Base-by-base conservation (phyloP, 805 yeast genomes). In the Yamadazyma tumulicola region DNA sequence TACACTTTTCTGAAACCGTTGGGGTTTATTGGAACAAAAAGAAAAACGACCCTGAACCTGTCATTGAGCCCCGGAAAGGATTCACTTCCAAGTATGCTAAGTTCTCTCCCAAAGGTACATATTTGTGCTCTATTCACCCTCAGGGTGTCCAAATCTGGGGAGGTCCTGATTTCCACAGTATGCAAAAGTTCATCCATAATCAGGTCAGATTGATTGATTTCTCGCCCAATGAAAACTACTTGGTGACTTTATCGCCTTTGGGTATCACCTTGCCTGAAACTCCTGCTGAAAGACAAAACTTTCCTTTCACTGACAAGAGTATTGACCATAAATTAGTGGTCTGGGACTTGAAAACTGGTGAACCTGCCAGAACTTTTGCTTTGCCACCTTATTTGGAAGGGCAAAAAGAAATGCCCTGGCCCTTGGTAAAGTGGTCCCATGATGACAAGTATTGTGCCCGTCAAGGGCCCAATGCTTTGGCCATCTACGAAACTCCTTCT, bases 111-210 rank as follows among this genome's bases (percentile, higher is more conserved):
- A 80, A 79, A 64, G 99, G 99, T 61, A 79, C 91, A 9, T 89
- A 79, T 55, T 63, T 91, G 45, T 78, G 85, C 49, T 81, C 97
- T 1, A 73, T 88, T 50, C 97, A 91, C 64, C 87, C 87, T 33
- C 95, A 86, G 64, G 97, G 97, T 72, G 79, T 88, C 38, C 94
- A 87, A 59, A 76, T 91, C 18, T 93, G 97, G 95, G 98, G 97
- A 56, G 97, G 97, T 42, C 75, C 76, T 36, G 70, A 75, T 31
- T 87, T 87, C 55, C 77, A 74, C 44, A 74, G 84, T 51, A 68
- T 87, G 49, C 77, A 74, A 51, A 81, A 87, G 62, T 87, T 85
- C 55, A 73, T 80, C 42, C 99, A 93, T 58, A 89, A 86, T 39
- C 86, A 86, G 54, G 96, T 88, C 30, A 77, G 93, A 57, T 75